A percentile compares a stretch with the other conserved stretches of the same genome.
Conservation (phyloP, 1,284 basidiomycete species). For the Ganoderma sinense region DNA sequence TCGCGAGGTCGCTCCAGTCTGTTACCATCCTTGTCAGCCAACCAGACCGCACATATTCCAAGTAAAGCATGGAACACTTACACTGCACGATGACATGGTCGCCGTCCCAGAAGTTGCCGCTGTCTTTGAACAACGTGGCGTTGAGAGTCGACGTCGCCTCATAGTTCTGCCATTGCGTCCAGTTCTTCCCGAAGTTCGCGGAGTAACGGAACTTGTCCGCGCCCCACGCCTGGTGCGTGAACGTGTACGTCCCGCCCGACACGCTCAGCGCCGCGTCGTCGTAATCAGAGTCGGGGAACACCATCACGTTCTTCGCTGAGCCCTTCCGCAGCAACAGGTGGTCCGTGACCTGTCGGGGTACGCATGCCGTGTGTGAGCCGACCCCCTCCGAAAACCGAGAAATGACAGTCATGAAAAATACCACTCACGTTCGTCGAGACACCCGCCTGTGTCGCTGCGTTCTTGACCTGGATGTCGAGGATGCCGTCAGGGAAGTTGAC, state of each 20-base stretch:
- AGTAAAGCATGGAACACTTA: constrained; percentile 45
- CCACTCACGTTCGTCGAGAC: constrained; percentile 61
- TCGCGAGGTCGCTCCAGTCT: constrained; percentile 80
- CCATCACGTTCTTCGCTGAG: constrained; percentile 74
- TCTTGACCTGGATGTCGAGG: constrained; percentile 72
- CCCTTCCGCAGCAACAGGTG: constrained; percentile 86
- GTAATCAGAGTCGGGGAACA: constrained; percentile 85
- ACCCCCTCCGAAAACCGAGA: constrained; percentile 4
- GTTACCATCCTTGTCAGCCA: constrained; percentile 2
- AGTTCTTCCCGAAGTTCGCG: constrained; percentile 86
- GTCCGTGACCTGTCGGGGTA: constrained; percentile 59
- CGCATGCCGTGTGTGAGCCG: neutral
- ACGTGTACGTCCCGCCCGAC: constrained; percentile 70
- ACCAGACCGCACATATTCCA: neutral
- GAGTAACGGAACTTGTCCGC: constrained; percentile 91
- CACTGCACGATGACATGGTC: constrained; percentile 90
- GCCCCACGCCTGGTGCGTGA: constrained; percentile 83
- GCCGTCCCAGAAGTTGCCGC: constrained; percentile 80
- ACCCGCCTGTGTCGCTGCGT: constrained; percentile 54
- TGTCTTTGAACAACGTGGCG: constrained; percentile 57
- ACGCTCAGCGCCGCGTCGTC: constrained; percentile 69
- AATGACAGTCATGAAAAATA: neutral
- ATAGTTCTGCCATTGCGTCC: constrained; percentile 82
- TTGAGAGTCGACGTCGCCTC: constrained; percentile 77
- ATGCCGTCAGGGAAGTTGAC: constrained; percentile 82